Conservation (phyloP, 345 rosid genomes). For the Pistacia vera region DNA sequence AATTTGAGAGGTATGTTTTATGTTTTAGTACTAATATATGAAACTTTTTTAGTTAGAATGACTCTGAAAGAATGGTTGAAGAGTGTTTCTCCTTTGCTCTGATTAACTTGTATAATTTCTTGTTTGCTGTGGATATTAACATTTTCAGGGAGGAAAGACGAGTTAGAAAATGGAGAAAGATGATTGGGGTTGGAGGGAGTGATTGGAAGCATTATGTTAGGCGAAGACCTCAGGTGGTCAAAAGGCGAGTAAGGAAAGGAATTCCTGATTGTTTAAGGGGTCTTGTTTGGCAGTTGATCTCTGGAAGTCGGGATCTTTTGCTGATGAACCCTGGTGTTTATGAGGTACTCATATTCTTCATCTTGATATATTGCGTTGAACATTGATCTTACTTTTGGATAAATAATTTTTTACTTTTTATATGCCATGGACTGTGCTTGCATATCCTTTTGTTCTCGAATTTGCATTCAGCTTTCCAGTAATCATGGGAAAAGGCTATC, state of each 20-base stretch:
- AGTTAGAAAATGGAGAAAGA: conserved; percentile 94
- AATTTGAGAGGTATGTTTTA: conserved; percentile 52
- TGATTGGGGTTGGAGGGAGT: conserved; percentile 96
- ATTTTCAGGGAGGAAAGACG: conserved; percentile 79
- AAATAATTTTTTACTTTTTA: background rate
- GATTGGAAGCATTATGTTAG: conserved; percentile 93
- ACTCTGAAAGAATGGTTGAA: background rate
- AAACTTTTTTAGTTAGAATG: conserved; percentile 5
- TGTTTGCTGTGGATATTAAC: conserved; percentile 11
- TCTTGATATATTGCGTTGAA: conserved; percentile 1
- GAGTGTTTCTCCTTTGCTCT: conserved; percentile 14
- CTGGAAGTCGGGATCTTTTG: conserved; percentile 94
- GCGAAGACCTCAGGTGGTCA: conserved; percentile 87
- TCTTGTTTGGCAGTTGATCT: conserved; percentile 95
- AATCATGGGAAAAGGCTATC: background rate
- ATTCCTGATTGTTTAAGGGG: conserved; percentile 98
- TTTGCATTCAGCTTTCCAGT: background rate
- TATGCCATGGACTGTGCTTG: conserved; percentile 13
- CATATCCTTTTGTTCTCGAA: background rate
- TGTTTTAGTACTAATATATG: background rate
- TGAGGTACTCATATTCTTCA: conserved; percentile 47
- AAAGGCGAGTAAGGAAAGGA: conserved; percentile 87
- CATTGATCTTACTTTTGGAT: conserved; percentile 15
- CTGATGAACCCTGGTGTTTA: conserved; percentile 95
- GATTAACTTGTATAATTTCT: conserved; percentile 13